A percentile compares a stretch with the other conserved stretches of the same genome.
phyloP scores from a whole-genome alignment of 805 yeast species.

The Starmerella stellata region DNA sequence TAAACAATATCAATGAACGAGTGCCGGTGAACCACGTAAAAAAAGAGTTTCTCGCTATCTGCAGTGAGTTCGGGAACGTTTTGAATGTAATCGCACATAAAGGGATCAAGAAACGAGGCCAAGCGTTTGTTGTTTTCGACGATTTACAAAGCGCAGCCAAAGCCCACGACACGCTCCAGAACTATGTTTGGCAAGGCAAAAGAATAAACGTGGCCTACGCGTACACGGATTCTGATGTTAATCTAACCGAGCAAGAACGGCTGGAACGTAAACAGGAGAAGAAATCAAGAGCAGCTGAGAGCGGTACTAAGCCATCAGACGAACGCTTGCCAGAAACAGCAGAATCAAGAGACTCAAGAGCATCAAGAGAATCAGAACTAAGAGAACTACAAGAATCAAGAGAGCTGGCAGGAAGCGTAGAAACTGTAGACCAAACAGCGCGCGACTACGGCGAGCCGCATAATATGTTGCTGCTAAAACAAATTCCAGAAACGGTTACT shows the following conservation, averaged over 20 bases:
- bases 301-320: neutral
- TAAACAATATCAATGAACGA: slow-evolving; percentile 57
- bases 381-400: too few species aligned
- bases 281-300: neutral
- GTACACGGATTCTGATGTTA: slow-evolving; percentile 10
- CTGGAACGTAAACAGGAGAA: neutral
- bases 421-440: slow-evolving; percentile 11
- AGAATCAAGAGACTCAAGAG: neutral
- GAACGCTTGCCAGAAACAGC: neutral
- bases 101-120: slow-evolving; percentile 56
- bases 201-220: slow-evolving; percentile 28
- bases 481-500: slow-evolving; percentile 33
- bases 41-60: slow-evolving; percentile 27
- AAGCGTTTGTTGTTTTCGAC: slow-evolving; percentile 54
- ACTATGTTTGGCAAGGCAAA: slow-evolving; percentile 18
- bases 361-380: slow-evolving; percentile 14
- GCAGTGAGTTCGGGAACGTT: slow-evolving; percentile 32
- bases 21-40: slow-evolving; percentile 37
- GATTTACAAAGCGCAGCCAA: slow-evolving; percentile 27
- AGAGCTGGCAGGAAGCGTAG: too few species aligned
- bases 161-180: slow-evolving; percentile 25
- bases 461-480: slow-evolving; percentile 48
- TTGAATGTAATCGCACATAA: slow-evolving; percentile 38
- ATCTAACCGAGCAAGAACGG: slow-evolving; percentile 22
- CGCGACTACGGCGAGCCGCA: slow-evolving; percentile 30